phyloP scores from a whole-genome alignment of 208 protist genomes.

The Tritrichomonas musculus region DNA sequence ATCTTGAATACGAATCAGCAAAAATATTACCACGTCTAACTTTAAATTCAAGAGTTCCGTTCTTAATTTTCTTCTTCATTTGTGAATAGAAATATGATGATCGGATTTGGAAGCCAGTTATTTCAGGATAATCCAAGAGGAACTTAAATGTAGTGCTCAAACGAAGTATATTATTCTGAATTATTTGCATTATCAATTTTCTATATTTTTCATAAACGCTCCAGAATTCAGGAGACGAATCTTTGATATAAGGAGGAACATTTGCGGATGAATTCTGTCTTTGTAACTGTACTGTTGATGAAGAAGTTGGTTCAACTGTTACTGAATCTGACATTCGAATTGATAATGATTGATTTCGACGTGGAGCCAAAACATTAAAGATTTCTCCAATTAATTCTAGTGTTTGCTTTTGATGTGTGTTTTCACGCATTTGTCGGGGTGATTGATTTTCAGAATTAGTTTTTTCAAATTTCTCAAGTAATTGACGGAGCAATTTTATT shows the following conservation, averaged over 20 bases:
- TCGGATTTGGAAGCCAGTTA: not conserved
- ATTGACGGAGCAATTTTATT: not conserved
- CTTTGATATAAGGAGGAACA: not conserved
- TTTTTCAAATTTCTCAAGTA: too few species aligned
- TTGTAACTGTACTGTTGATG: too few species aligned
- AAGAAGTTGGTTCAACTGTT: too few species aligned
- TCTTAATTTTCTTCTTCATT: not conserved
- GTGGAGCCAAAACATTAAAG: not conserved
- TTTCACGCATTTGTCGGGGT: too few species aligned
- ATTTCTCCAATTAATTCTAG: not conserved
- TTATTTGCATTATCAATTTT: not conserved
- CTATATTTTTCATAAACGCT: not conserved
- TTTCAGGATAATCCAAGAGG: not conserved
- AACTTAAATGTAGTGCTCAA: not conserved
- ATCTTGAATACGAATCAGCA: not conserved
- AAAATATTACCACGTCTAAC: not conserved
- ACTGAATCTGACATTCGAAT: not conserved
- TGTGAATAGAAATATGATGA: not conserved
- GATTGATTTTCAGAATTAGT: too few species aligned
- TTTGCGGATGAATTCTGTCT: too few species aligned
- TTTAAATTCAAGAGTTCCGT: not conserved
- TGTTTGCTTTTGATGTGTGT: not conserved
- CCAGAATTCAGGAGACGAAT: not conserved
- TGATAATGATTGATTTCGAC: not conserved
- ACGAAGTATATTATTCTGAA: not conserved